phyloP scores from a whole-genome alignment of 805 yeast species.

The Metschnikowia picachoensis region DNA sequence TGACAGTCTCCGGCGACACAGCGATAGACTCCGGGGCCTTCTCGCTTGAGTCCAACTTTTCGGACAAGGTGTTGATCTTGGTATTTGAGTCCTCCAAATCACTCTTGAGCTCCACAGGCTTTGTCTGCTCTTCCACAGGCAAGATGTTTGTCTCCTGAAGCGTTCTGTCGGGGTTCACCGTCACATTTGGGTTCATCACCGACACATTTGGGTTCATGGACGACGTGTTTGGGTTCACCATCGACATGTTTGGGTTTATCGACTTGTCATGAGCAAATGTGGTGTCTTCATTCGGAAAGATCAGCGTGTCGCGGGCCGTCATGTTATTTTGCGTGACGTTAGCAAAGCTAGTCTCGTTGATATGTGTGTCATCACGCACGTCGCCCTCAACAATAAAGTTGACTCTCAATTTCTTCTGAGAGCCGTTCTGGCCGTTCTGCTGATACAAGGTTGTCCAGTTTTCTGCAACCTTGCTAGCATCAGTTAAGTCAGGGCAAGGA shows the following conservation, averaged over 20 bases:
- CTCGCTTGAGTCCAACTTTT: constrained; percentile 42
- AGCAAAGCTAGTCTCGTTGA: constrained; percentile 18
- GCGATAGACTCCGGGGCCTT: constrained; percentile 16
- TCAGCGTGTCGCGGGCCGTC: constrained; percentile 9
- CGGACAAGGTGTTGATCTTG: constrained; percentile 40
- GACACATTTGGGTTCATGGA: constrained; percentile 5
- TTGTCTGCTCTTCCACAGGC: constrained; percentile 9
- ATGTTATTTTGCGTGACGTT: constrained; percentile 20
- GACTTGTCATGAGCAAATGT: constrained; percentile 13
- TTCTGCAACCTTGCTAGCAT: constrained; percentile 55
- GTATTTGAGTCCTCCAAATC: constrained; percentile 39
- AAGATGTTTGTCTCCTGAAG: constrained; percentile 6
- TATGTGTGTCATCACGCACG: constrained; percentile 15
- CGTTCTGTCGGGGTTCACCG: constrained; percentile 4
- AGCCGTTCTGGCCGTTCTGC: constrained; percentile 49
- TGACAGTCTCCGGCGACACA: constrained; percentile 27
- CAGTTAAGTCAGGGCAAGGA: constrained; percentile 64
- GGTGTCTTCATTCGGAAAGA: constrained; percentile 13
- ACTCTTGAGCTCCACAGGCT: constrained; percentile 18
- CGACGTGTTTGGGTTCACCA: constrained; percentile 4
- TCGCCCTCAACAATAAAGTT: constrained; percentile 41
- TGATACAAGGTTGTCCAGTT: constrained; percentile 73
- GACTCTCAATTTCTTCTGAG: constrained; percentile 66
- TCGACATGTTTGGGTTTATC: constrained; percentile 3
- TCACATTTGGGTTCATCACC: constrained; percentile 1